phyloP scores from a whole-genome alignment of 2,329 filamentous ascomycete genomes.

The Delphinella strobiligena region DNA sequence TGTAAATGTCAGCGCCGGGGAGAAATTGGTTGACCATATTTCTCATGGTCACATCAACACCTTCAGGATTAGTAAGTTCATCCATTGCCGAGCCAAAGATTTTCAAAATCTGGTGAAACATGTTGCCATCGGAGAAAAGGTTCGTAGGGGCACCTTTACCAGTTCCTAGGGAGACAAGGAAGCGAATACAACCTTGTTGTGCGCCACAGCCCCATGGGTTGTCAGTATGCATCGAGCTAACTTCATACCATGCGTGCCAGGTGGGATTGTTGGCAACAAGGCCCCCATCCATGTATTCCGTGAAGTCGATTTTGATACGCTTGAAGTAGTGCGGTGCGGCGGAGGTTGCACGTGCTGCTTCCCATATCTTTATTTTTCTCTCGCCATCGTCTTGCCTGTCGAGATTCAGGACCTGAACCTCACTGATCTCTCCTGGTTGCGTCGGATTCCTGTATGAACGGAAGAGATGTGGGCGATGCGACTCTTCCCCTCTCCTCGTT shows the following conservation, averaged over 20 bases:
- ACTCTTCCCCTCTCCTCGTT: neutral
- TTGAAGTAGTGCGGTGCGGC: conserved; percentile 21
- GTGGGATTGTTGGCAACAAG: conserved; percentile 35
- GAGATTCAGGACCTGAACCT: neutral
- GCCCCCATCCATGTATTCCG: conserved; percentile 31
- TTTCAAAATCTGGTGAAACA: neutral
- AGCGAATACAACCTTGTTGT: neutral
- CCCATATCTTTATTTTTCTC: conserved; percentile 16
- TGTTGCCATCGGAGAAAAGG: conserved; percentile 1
- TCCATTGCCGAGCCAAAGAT: neutral
- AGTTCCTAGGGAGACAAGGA: conserved; percentile 6
- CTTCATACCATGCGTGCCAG: conserved; percentile 27
- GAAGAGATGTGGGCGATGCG: conserved; percentile 1
- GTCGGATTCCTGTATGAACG: conserved; percentile 3
- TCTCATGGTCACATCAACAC: neutral
- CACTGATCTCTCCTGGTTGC: no score
- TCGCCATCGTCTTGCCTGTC: conserved; percentile 3
- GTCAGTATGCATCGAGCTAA: conserved; percentile 2
- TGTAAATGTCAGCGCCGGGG: neutral
- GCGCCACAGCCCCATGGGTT: neutral
- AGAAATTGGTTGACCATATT: neutral
- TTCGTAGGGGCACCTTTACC: neutral
- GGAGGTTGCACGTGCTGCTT: conserved; percentile 19
- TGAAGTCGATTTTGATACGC: conserved; percentile 23
- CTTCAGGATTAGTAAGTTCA: conserved; percentile 3